A percentile compares a stretch with the other conserved stretches of the same genome.
Evolutionary conservation across 352 stramenopile genomes (phyloP).

Genomic region (Stephanocyclus meneghinianus): DNA sequence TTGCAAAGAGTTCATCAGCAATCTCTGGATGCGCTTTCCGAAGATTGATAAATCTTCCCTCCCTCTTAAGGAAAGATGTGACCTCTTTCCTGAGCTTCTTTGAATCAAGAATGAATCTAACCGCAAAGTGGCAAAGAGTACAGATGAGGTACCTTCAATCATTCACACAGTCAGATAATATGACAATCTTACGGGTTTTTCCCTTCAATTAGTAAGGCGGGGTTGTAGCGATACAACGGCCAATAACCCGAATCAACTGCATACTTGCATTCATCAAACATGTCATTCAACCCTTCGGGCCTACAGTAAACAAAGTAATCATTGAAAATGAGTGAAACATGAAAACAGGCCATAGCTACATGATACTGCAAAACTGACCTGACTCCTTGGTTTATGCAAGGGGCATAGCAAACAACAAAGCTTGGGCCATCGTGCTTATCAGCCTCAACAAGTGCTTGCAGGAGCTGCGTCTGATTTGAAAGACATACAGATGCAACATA

Average conservation of each 20-base stretch:
- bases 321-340: neutral
- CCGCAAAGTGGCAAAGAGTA: neutral
- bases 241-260: slow-evolving; percentile 88
- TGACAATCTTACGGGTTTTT: slow-evolving; percentile 4
- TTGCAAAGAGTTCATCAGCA: slow-evolving; percentile 67
- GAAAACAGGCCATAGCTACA: slow-evolving; percentile 8
- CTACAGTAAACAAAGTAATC: neutral
- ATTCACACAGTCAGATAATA: neutral
- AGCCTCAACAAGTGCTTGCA: slow-evolving; percentile 88
- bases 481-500: slow-evolving; percentile 90
- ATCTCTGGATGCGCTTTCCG: slow-evolving; percentile 85
- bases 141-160: neutral
- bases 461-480: slow-evolving; percentile 81
- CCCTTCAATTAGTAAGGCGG: slow-evolving; percentile 69
- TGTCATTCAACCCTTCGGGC: slow-evolving; percentile 44
- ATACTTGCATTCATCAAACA: slow-evolving; percentile 87
- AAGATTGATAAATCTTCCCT: slow-evolving; percentile 88
- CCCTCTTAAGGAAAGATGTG: slow-evolving; percentile 87
- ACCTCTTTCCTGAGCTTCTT: slow-evolving; percentile 90
- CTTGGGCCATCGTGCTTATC: slow-evolving; percentile 88
- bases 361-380: slow-evolving; percentile 10
- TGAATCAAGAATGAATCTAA: slow-evolving; percentile 75
- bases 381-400: slow-evolving; percentile 81
- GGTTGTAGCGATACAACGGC: slow-evolving; percentile 91
- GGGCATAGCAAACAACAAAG: slow-evolving; percentile 89